Evolutionary conservation across 345 rosid genomes (phyloP), one percentile per base, ranked within the genome.

Genomic region (Camelina sativa): DNA sequence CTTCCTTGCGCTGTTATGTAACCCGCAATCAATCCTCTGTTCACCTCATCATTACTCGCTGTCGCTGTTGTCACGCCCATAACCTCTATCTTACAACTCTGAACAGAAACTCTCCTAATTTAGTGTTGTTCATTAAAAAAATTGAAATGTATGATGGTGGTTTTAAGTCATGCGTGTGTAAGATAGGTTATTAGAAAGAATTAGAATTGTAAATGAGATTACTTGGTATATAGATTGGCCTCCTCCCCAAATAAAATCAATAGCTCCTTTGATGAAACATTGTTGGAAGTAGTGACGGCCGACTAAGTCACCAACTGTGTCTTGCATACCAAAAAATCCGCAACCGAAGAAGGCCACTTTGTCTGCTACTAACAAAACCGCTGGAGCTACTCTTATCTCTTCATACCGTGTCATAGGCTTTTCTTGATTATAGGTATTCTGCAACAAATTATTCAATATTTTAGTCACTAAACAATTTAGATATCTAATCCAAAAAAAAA

Each of bases 171-270:
- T 38, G 37, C 8, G 37, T 34, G 37, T 41, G n/a, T 41, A 28
- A 23, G 25, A 3, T 28, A 28, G 30, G 30, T 12, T 4, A 12
- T 4, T 41, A 41, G n/a, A 41, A 4, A 41, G 32, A 32, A 11
- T 1, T 2, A 11, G 61, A 35, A 20, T 9, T 19, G 13, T 23
- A 54, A 53, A 16, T 16, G 44, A 32, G 16, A 30, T 22, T 62
- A 85, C 89, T 80, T 78, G 35, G 50, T 78, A 83, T 7, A 66
- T 19, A 7, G 86, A 83, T 50, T 78, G 85, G 58, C 75, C 86
- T 7, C 16, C 11, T 5, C 85, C 86, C 82, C 78, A 85, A 0
- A 85, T 83, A 77, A 83, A 83, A 55, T 85, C 86, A 0, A 79
- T 6, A 0, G 62, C 71, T 40, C 86, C 89, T 73, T 73, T 52